Evolutionary conservation across 371 early-diverging fungal species (phyloP).

Genomic region (Rhizomucor miehei): DNA sequence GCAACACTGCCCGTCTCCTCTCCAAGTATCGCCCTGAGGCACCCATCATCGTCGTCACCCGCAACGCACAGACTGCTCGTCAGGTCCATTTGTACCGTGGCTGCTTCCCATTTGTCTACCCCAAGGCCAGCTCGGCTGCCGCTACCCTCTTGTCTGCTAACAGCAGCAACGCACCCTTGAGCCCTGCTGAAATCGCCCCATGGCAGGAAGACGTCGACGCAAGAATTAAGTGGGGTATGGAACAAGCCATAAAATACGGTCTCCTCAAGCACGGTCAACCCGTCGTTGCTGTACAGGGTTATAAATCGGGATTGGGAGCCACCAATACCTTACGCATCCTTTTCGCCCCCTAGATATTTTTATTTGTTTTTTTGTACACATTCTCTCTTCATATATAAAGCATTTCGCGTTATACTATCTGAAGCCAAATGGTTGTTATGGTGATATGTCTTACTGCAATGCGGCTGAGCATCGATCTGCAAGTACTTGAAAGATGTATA

Average conservation of each 20-base stretch:
- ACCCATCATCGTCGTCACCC: conserved; percentile 91
- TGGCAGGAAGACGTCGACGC: conserved; percentile 89
- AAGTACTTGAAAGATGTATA: too few species aligned
- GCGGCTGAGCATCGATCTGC: too few species aligned
- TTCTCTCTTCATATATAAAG: too few species aligned
- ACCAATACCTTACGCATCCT: conserved; percentile 85
- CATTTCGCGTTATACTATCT: too few species aligned
- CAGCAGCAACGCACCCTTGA: conserved; percentile 27
- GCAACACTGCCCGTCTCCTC: conserved; percentile 86
- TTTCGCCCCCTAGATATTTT: conserved; percentile 23
- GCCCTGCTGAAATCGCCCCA: conserved; percentile 48
- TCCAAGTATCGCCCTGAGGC: conserved; percentile 94
- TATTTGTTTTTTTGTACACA: too few species aligned
- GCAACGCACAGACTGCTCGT: conserved; percentile 82
- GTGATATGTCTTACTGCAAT: too few species aligned
- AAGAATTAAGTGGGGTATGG: conserved; percentile 76
- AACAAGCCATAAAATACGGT: conserved; percentile 65
- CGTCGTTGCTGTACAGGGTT: conserved; percentile 73
- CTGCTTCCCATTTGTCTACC: conserved; percentile 87
- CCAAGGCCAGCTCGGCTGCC: conserved; percentile 44
- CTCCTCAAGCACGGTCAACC: conserved; percentile 58
- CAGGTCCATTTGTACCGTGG: conserved; percentile 88
- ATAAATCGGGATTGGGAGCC: conserved; percentile 72
- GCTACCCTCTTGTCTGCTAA: conserved; percentile 12
- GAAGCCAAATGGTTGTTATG: too few species aligned